These are phyloP conservation scores for Petrea volubilis DNA, from an alignment of 257 asterid species.

Conservation along the genomic window DNA sequence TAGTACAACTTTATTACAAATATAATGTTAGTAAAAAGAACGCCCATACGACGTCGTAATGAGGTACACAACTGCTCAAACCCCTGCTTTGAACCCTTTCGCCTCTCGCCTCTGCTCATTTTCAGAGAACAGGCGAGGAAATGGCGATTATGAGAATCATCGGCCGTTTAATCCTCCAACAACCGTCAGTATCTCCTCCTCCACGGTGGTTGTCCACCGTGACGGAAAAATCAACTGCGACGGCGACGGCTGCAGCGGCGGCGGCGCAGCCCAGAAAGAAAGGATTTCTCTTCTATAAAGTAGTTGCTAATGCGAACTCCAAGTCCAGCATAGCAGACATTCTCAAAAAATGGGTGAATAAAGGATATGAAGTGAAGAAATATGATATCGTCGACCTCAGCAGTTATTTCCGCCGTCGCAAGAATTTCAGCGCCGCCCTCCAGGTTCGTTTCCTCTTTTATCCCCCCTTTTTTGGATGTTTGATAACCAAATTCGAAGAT, in stretches of 20 bases:
- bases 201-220: conserved; percentile 42
- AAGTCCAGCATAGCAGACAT: conserved; percentile 24
- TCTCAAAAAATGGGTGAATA: conserved; percentile 44
- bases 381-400: conserved; percentile 32
- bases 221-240: conserved; percentile 17
- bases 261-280: conserved; percentile 19
- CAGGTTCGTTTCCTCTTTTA: conserved; percentile 42
- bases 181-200: conserved; percentile 19
- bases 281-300: conserved; percentile 28
- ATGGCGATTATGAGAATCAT: conserved; percentile 31
- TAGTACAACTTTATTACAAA: too few relatives aligned
- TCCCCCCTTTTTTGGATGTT: neutral
- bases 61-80: neutral
- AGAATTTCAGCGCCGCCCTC: conserved; percentile 44
- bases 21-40: neutral
- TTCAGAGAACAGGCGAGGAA: neutral
- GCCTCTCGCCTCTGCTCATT: neutral
- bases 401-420: conserved; percentile 41
- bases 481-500: neutral
- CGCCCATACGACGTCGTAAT: neutral
- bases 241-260: conserved; percentile 3
- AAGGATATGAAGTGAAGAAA: conserved; percentile 29
- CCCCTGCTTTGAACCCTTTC: conserved; percentile 26
- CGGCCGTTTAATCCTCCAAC: conserved; percentile 30
- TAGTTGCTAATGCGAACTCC: conserved; percentile 37